These are phyloP conservation scores for Quercus dentata DNA, from an alignment of 306 rosid species.

Conservation along the genomic window DNA sequence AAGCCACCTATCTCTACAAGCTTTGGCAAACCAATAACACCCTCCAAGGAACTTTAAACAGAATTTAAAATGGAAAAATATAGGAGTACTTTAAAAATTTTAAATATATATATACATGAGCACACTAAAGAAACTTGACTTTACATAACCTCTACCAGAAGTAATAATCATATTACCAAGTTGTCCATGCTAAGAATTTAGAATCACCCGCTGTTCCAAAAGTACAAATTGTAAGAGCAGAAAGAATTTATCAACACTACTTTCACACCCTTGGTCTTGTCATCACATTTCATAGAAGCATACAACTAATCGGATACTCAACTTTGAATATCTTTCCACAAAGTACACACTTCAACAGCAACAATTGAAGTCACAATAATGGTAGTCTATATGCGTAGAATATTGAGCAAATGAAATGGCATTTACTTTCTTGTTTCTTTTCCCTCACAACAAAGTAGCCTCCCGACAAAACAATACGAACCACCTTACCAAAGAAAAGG, in stretches of 20 bases:
- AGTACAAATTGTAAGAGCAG: not conserved
- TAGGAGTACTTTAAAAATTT: too few relatives aligned
- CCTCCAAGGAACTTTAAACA: not conserved
- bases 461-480: not conserved
- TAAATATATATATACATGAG: too few relatives aligned
- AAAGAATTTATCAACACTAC: not conserved
- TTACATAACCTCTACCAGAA: not conserved
- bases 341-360: not conserved
- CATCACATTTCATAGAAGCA: too few relatives aligned
- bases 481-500: not conserved
- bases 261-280: too few relatives aligned
- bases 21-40: not conserved
- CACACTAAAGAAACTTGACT: not conserved
- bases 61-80: too few relatives aligned
- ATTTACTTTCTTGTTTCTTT: not conserved
- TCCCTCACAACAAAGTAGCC: not conserved
- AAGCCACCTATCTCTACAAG: not conserved
- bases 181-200: too few relatives aligned
- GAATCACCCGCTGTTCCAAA: not conserved
- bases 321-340: not conserved
- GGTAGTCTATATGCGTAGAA: not conserved
- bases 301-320: not conserved
- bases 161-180: not conserved
- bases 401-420: not conserved
- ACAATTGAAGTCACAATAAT: not conserved